phyloP scores from a whole-genome alignment of 1,284 basidiomycete species.

The Kwoniella shivajii region DNA sequence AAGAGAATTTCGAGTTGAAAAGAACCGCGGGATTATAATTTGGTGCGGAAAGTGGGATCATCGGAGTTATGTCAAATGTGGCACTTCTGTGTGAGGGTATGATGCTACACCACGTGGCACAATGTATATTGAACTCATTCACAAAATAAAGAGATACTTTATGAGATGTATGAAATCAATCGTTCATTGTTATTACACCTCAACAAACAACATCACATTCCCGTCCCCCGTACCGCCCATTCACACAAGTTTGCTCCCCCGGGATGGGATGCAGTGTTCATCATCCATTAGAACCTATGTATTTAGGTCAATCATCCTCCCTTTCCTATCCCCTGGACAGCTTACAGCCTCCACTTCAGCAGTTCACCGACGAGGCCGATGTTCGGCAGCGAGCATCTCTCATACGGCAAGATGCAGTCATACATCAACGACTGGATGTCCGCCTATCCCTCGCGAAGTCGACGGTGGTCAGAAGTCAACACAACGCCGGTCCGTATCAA shows the following conservation, averaged over 20 bases:
- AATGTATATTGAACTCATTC: too few species aligned
- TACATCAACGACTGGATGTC: background rate
- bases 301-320: conserved; percentile 26
- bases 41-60: too few species aligned
- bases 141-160: too few species aligned
- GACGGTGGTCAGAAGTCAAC: too few species aligned
- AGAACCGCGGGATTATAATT: too few species aligned
- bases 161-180: background rate
- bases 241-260: background rate
- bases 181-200: conserved; percentile 11
- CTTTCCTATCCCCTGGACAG: conserved; percentile 15
- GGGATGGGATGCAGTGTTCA: conserved; percentile 32
- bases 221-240: background rate
- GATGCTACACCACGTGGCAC: too few species aligned
- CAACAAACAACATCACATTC: background rate
- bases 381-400: background rate
- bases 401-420: background rate
- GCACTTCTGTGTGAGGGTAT: too few species aligned
- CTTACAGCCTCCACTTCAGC: conserved; percentile 1
- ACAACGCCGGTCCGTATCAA: background rate
- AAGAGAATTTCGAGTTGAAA: too few species aligned
- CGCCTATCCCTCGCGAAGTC: background rate
- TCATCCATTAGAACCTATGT: conserved; percentile 19
- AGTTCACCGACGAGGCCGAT: too few species aligned
- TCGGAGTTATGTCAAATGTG: too few species aligned